Base-by-base conservation (phyloP, 2,329 filamentous ascomycete genomes). In the Fusarium siculi region DNA sequence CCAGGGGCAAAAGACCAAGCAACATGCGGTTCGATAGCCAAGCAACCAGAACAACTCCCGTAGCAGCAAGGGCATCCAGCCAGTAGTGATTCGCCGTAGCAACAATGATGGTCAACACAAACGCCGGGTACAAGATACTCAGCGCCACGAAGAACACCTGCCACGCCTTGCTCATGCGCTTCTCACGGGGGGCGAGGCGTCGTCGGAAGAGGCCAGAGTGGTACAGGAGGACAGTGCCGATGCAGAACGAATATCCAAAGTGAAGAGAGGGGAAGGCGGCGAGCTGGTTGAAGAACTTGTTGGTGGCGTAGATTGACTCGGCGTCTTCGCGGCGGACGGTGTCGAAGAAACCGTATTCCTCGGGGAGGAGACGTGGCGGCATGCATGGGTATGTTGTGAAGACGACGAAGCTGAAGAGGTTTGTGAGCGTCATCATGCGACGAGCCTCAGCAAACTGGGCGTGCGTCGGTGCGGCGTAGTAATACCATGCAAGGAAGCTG, bases 61-160 rank as follows among this genome's bases (percentile, higher is more conserved):
- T 86, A 1, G 91, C 91, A 3, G 90, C 91, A 25, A 92, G 84
- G 0, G 91, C 91, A 79, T 93, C 91, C 9, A 93, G 84, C 52
- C 92, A 87, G 78, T 93, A 87, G 74, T 87, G 89, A 74, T 91
- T 91, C 39, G 89, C 89, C 1, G 89, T 91, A 21, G 89, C 86
- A 34, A 91, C 86, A 66, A 91, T 91, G 36, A 86, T 87, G 1
- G 86, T 82, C 54, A 91, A 76, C 57, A 90, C 88, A 75, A 87
- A 85, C 9, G 79, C 73, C 4, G 88, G 88, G 74, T 90, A 90
- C 52, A 82, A 80, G 23, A 89, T 65, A 36, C 88, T 87, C 21
- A 87, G 54, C 9, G 47, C 46, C 25, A 72, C 77, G 44, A 79
- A 80, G 52, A 80, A 78, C 28, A 65, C 37, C 58, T 78, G 77